Conservation (phyloP, 2,329 filamentous ascomycete species). For the Aureobasidium sp. region DNA sequence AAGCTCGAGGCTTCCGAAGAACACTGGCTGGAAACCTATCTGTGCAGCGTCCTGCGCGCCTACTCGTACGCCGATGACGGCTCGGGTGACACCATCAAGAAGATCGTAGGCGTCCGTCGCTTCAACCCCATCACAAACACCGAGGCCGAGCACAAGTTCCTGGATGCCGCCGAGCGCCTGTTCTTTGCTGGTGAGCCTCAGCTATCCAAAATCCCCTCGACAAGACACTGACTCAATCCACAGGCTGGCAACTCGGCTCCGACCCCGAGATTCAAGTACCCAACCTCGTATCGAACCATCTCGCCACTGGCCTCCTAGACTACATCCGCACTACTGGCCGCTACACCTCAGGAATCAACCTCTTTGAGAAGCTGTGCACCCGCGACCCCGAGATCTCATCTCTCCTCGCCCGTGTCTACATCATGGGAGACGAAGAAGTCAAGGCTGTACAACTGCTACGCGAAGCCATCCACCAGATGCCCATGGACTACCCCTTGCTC, state of each 20-base stretch:
- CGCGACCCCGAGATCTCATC: constrained; percentile 93
- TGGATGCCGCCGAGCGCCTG: constrained; percentile 86
- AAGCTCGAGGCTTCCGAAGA: constrained; percentile 89
- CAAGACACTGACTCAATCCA: constrained; percentile 7
- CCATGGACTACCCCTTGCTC: constrained; percentile 96
- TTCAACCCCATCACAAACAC: constrained; percentile 98
- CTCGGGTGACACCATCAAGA: constrained; percentile 87
- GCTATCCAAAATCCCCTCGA: background rate
- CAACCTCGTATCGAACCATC: constrained; percentile 90
- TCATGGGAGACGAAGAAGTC: constrained; percentile 97
- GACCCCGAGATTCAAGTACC: constrained; percentile 97
- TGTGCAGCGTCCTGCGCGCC: constrained; percentile 87
- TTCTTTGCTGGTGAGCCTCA: constrained; percentile 73
- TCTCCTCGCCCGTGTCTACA: constrained; percentile 78
- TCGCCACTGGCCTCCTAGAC: constrained; percentile 85
- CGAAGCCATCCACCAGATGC: constrained; percentile 78
- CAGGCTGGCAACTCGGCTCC: constrained; percentile 90
- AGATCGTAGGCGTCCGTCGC: constrained; percentile 91
- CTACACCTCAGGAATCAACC: constrained; percentile 89
- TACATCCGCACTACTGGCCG: constrained; percentile 95
- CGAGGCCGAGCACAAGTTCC: constrained; percentile 94
- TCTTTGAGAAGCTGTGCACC: constrained; percentile 90
- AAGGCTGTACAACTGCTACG: constrained; percentile 82
- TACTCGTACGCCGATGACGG: constrained; percentile 97
- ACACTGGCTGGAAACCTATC: constrained; percentile 93